These are phyloP conservation scores for Cyclotella distinguenda DNA, from an alignment of 108 stramenopile genomes.

Conservation along the genomic window DNA sequence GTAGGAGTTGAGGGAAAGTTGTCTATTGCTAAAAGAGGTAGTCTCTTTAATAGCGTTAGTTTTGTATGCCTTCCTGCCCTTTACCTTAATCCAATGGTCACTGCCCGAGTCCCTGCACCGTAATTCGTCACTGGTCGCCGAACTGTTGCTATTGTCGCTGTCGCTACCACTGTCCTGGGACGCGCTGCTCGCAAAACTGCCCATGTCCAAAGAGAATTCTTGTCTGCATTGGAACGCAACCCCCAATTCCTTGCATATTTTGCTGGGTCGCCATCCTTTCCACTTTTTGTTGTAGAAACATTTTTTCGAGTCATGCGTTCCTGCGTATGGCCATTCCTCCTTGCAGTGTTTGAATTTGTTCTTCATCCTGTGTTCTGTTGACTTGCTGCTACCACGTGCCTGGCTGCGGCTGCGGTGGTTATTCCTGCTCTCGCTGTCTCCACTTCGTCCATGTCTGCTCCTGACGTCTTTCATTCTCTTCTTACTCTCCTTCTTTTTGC, in stretches of 20 bases:
- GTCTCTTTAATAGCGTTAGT: too few species aligned
- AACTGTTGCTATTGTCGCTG: not conserved
- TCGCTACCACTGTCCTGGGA: not conserved
- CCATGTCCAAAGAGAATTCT: not conserved
- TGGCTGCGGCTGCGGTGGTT: too few species aligned
- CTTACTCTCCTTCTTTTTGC: not conserved
- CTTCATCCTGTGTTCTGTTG: too few species aligned
- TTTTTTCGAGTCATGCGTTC: not conserved
- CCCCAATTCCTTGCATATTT: not conserved
- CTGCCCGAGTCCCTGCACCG: too few species aligned
- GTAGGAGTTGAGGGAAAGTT: too few species aligned
- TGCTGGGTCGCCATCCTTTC: not conserved
- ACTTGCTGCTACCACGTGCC: not conserved
- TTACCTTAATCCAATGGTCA: too few species aligned
- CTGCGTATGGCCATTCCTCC: not conserved
- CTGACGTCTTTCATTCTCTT: not conserved
- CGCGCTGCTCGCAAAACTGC: not conserved
- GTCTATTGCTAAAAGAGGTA: too few species aligned
- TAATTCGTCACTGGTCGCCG: too few species aligned
- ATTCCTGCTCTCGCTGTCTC: too few species aligned
- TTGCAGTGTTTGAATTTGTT: not conserved
- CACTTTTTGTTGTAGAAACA: not conserved
- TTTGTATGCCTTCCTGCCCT: too few species aligned
- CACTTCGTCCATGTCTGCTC: too few species aligned
- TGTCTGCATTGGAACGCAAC: not conserved